Evolutionary conservation across 164 flowering plant genomes (phyloP).

Genomic region (Hamamelis virginiana): DNA sequence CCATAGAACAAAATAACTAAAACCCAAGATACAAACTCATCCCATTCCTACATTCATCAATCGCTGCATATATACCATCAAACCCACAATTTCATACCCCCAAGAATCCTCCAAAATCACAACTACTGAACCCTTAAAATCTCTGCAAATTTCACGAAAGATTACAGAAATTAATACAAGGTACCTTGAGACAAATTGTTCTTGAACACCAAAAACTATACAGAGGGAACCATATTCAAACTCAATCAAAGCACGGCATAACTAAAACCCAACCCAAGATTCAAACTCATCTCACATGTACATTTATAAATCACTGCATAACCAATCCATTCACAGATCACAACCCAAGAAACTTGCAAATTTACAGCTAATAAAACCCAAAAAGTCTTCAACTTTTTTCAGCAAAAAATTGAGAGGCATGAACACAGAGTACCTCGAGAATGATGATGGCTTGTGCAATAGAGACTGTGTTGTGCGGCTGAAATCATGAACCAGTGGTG

Average conservation of each 20-base stretch:
- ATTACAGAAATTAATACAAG: not conserved
- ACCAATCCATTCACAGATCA: not conserved
- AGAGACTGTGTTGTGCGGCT: too few relatives aligned
- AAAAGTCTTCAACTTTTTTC: not conserved
- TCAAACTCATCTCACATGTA: too few relatives aligned
- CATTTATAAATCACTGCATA: too few relatives aligned
- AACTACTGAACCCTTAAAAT: not conserved
- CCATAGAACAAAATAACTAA: not conserved
- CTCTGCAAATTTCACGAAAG: not conserved
- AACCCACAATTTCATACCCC: not conserved
- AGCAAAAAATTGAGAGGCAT: not conserved
- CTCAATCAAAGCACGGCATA: too few relatives aligned
- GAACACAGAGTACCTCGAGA: not conserved
- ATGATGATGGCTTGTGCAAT: not conserved
- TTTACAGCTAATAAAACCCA: not conserved
- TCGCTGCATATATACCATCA: not conserved
- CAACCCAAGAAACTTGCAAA: not conserved
- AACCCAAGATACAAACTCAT: not conserved
- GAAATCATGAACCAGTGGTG: not conserved
- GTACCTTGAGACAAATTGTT: too few relatives aligned
- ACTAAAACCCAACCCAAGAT: too few relatives aligned
- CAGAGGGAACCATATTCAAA: too few relatives aligned
- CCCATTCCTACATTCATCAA: slow-evolving; percentile 1
- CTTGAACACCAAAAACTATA: too few relatives aligned
- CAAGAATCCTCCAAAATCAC: not conserved